These are phyloP conservation scores for Coemansia sp. DNA, from an alignment of 192 early-diverging fungal species.

Conservation along the genomic window DNA sequence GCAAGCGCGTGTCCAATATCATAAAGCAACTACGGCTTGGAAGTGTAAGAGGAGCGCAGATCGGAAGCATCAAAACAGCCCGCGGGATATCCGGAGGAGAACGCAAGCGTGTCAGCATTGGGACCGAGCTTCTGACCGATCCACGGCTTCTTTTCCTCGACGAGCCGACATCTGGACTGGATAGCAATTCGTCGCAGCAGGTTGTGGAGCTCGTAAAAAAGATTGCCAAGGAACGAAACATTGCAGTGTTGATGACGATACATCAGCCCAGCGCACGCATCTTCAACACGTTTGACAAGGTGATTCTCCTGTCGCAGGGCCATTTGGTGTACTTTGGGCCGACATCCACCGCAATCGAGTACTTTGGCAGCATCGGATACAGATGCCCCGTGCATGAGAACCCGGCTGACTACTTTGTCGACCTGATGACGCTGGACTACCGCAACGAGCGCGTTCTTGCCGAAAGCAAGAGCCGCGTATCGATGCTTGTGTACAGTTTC, in stretches of 20 bases:
- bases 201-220: conserved; percentile 61
- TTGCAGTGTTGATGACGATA: conserved; percentile 80
- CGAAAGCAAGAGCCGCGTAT: conserved; percentile 42
- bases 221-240: conserved; percentile 56
- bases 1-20: conserved; percentile 59
- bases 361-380: conserved; percentile 54
- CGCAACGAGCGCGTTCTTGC: conserved; percentile 28
- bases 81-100: conserved; percentile 60
- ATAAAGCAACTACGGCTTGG: conserved; percentile 65
- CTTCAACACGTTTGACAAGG: conserved; percentile 78
- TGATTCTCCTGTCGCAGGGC: conserved; percentile 70
- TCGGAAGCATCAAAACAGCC: conserved; percentile 36
- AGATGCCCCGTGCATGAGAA: conserved; percentile 70
- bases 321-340: conserved; percentile 62
- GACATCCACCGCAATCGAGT: conserved; percentile 28
- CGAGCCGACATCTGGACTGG: conserved; percentile 67
- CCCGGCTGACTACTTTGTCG: conserved; percentile 70
- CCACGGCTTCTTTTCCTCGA: conserved; percentile 57
- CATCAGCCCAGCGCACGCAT: conserved; percentile 87
- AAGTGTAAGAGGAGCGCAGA: conserved; percentile 56
- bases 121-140: conserved; percentile 52
- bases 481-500: conserved; percentile 34
- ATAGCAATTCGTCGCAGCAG: conserved; percentile 65
- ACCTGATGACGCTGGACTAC: conserved; percentile 59
- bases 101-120: conserved; percentile 55